Evolutionary conservation across 768 basidiomycete species (phyloP).

Genomic region (Russula sp.): DNA sequence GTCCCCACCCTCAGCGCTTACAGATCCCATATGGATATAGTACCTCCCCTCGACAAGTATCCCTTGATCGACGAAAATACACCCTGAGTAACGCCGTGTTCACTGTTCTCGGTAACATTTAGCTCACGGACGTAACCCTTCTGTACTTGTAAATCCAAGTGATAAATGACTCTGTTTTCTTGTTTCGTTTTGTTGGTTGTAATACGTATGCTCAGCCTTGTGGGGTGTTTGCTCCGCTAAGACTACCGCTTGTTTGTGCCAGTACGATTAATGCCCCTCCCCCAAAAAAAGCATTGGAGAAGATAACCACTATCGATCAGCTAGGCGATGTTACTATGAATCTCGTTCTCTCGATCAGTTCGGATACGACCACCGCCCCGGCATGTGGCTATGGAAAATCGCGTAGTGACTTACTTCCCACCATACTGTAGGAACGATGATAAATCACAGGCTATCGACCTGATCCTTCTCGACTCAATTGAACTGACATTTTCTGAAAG

Average conservation of each 20-base stretch:
- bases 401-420: neutral
- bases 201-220: conserved; percentile 1
- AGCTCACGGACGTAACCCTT: conserved; percentile 1
- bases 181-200: neutral
- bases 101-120: neutral
- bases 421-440: neutral
- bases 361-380: neutral
- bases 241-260: neutral
- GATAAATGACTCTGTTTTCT: neutral
- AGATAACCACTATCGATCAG: neutral
- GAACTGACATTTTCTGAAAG: neutral
- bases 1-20: conserved; percentile 6
- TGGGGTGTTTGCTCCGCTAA: neutral
- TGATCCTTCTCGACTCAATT: neutral
- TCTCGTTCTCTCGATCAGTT: neutral
- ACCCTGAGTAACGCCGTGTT: neutral
- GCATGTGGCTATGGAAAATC: neutral
- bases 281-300: neutral
- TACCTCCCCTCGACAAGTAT: neutral
- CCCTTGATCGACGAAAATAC: neutral
- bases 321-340: neutral
- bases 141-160: conserved; percentile 4
- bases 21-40: conserved; percentile 9
- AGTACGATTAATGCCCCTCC: neutral
- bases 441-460: neutral